A percentile compares a stretch with the other conserved stretches of the same genome.
Evolutionary conservation across 1,284 basidiomycete genomes (phyloP).

Genomic region (Ceratobasidium sp.): DNA sequence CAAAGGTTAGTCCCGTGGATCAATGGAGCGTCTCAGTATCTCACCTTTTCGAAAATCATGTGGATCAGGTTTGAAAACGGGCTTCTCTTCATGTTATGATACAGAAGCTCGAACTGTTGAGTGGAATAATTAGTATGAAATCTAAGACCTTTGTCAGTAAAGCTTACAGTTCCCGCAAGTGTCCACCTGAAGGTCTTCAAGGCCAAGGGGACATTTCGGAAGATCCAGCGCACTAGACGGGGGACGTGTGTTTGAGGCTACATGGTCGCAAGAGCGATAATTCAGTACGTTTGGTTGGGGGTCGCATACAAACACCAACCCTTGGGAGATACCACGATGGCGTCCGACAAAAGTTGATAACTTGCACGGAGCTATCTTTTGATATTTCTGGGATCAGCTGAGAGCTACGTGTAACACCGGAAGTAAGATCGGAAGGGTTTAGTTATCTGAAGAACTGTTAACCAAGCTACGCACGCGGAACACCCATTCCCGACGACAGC

Average conservation of each 20-base stretch:
- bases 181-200: slow-evolving; percentile 2
- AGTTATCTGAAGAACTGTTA: neutral
- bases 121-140: too few species aligned
- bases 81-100: slow-evolving; percentile 1
- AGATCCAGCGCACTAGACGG: slow-evolving; percentile 2
- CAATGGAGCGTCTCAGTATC: neutral
- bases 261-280: neutral
- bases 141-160: neutral
- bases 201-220: slow-evolving; percentile 25
- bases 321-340: slow-evolving; percentile 65
- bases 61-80: neutral
- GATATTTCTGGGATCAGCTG: slow-evolving; percentile 59
- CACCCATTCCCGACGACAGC: slow-evolving; percentile 73
- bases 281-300: neutral
- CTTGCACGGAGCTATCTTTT: slow-evolving; percentile 15
- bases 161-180: slow-evolving; percentile 10
- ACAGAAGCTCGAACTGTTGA: neutral
- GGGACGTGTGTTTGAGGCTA: slow-evolving; percentile 21
- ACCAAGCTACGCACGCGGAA: slow-evolving; percentile 47
- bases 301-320: slow-evolving; percentile 54
- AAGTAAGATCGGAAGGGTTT: too few species aligned
- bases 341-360: slow-evolving; percentile 60
- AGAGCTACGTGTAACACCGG: slow-evolving; percentile 51
- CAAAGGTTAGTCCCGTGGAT: neutral
- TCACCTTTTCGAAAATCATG: neutral